phyloP scores from a whole-genome alignment of 805 yeast species.

The Yarrowia phangngaensis region DNA sequence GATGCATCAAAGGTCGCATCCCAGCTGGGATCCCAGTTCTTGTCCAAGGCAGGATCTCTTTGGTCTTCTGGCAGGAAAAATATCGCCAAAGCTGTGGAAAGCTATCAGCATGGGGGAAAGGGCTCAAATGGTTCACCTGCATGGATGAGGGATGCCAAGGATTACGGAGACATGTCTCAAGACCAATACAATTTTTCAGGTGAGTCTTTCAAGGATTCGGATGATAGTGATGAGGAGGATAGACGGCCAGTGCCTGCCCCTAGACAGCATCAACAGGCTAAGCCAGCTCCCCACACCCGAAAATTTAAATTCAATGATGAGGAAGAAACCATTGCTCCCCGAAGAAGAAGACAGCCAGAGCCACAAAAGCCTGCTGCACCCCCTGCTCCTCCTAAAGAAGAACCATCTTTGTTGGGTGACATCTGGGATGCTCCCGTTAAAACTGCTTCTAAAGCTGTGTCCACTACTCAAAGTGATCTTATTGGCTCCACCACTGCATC shows the following conservation, averaged over 20 bases:
- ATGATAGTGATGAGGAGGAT: slow-evolving; percentile 24
- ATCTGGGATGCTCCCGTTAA: slow-evolving; percentile 13
- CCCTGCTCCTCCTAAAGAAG: background rate
- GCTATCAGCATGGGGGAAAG: slow-evolving; percentile 44
- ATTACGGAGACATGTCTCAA: slow-evolving; percentile 37
- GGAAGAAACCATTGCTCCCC: slow-evolving; percentile 10
- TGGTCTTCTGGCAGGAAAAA: slow-evolving; percentile 58
- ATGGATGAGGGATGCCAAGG: slow-evolving; percentile 67
- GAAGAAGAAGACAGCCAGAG: slow-evolving; percentile 15
- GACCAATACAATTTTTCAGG: slow-evolving; percentile 5
- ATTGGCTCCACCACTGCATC: slow-evolving; percentile 27
- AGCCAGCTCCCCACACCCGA: slow-evolving; percentile 3
- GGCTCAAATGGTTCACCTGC: slow-evolving; percentile 51
- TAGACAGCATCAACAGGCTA: slow-evolving; percentile 27
- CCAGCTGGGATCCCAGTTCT: slow-evolving; percentile 47
- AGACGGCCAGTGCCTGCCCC: background rate
- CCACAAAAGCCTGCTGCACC: background rate
- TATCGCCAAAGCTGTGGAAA: slow-evolving; percentile 58
- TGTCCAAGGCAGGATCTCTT: slow-evolving; percentile 56
- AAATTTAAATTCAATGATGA: slow-evolving; percentile 18
- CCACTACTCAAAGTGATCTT: background rate
- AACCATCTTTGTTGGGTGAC: slow-evolving; percentile 1
- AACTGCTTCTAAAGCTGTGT: background rate
- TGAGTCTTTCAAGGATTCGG: slow-evolving; percentile 23
- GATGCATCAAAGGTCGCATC: slow-evolving; percentile 23